Evolutionary conservation across 78 protist genomes (phyloP), one percentile per base, ranked within the genome.

Genomic region (Isochrysis galbana): DNA sequence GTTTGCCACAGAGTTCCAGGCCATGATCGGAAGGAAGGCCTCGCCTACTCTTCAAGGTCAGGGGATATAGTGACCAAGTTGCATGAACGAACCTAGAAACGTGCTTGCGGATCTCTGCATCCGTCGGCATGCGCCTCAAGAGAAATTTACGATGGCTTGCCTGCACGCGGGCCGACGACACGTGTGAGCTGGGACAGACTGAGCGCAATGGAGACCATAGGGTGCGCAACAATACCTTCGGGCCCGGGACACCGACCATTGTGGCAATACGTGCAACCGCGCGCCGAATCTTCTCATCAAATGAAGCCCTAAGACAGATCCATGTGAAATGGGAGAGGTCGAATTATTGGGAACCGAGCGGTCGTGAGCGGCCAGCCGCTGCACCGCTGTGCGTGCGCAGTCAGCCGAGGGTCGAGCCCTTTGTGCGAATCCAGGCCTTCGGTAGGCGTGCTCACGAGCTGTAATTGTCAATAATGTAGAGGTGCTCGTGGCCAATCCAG

Each of bases 401-500:
- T n/a, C n/a, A n/a, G n/a, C n/a, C n/a, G n/a, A n/a, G n/a, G n/a
- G n/a, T n/a, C n/a, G n/a, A n/a, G n/a, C n/a, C n/a, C n/a, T n/a
- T n/a, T n/a, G n/a, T n/a, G n/a, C n/a, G n/a, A n/a, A n/a, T n/a
- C 82, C 41, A 11, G 19, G 82, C 36, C 44, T 11, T 29, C 21
- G 36, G 82, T 19, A 11, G 44, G 19, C 41, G 21, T 19, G 21
- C 44, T 23, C 44, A 72, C 11, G 47, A 4, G 23, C 41, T 51
- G 10, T 70, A 87, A 46, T 87, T 87, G 45, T 87, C 90, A 0
- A 87, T 32, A 34, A 87, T 39, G 78, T 47, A 32, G 38, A 54
- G 77, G 47, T 36, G 36, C n/a, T 39, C 55, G 45, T 87, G 90
- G 51, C 90, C 77, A 70, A 14, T 67, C 90, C 90, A 87, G 46